These are phyloP conservation scores for Firmiana major DNA, from an alignment of 345 rosid species.

Conservation along the genomic window DNA sequence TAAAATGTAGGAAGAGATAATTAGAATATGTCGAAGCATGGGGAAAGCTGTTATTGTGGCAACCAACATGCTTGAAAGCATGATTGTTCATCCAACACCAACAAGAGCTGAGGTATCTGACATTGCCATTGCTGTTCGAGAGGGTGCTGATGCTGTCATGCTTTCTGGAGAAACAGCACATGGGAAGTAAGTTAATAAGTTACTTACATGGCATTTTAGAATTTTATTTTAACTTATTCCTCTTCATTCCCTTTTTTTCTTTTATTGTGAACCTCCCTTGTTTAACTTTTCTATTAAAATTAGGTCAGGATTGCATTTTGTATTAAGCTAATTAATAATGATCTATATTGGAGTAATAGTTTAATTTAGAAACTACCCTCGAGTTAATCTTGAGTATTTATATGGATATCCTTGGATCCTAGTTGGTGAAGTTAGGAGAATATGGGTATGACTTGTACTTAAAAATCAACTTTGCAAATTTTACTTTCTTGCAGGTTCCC, in stretches of 20 bases:
- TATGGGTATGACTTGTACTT: neutral
- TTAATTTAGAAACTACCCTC: neutral
- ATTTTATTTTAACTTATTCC: neutral
- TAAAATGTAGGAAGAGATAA: constrained; percentile 73
- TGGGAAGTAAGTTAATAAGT: constrained; percentile 65
- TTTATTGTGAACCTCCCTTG: neutral
- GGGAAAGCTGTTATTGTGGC: constrained; percentile 99
- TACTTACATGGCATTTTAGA: neutral
- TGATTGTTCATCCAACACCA: constrained; percentile 99
- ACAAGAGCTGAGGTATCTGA: constrained; percentile 99
- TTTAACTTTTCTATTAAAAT: neutral
- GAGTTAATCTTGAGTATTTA: neutral
- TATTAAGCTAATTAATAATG: neutral
- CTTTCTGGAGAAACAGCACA: constrained; percentile 99
- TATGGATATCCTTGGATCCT: neutral
- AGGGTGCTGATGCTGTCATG: constrained; percentile 98
- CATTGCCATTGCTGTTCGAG: constrained; percentile 97
- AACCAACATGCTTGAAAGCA: constrained; percentile 98
- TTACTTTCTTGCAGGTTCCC: constrained; percentile 10
- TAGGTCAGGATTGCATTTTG: neutral
- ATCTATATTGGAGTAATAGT: neutral
- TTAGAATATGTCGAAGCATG: constrained; percentile 93
- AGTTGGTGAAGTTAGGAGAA: neutral
- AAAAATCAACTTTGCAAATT: neutral
- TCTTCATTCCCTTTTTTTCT: neutral